Base-by-base conservation (phyloP, 257 asterid species). In the Solanum medicagineum region DNA sequence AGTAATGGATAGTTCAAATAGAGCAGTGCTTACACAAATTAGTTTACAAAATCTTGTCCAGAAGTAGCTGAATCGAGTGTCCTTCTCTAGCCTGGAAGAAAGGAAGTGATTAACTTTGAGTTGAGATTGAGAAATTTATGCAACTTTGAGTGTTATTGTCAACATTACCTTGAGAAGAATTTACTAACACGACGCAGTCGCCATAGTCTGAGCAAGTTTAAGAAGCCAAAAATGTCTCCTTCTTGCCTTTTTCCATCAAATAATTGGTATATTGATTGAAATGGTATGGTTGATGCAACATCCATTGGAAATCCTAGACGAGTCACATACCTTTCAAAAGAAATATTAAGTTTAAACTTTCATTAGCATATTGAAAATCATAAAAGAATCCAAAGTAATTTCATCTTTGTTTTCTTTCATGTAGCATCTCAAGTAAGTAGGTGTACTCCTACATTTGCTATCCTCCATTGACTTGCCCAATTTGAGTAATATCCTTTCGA, bases 161-260 rank as follows among this genome's bases (percentile, higher is more conserved):
- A 75, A 2, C 9, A 47, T 14, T 86, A 94, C 97, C 98, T 92
- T 57, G 98, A 93, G 91, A 96, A 96, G 84, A 96, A 89, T 69
- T 90, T 94, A 84, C 97, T 94, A 63, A 93, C 99, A 86, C 98
- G 98, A 85, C 98, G 87, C 16, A 96, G 97, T 85, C 98, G 91
- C 98, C 99, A 96, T 17, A 96, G 92, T 85, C 99, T 87, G 75
- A 96, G 99, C 92, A 96, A 91, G 92, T 94, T 96, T 88, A 96
- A 98, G 90, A 93, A 88, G 83, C 98, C 98, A 60, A 96, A 93
- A 73, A 85, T 92, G 1, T 89, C 91, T 8, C 93, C 94, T 0
- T 22, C 55, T 57, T 86, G 87, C 83, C 8, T 86, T 85, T 77
- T 91, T 77, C 98, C 95, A 0, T 94, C 86, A 83, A 92, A 69